A percentile compares a stretch with the other conserved stretches of the same genome.
Evolutionary conservation across 345 rosid species (phyloP).

Genomic region (Salix suchowensis): DNA sequence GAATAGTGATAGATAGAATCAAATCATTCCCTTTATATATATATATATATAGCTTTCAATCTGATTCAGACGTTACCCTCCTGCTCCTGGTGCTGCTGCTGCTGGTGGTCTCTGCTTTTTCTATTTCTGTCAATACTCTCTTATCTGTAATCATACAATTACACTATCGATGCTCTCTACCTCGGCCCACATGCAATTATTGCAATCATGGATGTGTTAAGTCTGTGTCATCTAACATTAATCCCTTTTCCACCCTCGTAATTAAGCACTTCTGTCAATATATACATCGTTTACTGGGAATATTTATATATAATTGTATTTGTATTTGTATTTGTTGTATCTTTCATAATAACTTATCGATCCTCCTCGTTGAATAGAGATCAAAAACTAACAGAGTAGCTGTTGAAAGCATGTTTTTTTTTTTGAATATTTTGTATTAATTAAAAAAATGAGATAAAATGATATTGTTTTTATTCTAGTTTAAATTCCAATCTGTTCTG

Average conservation of each 20-base stretch:
- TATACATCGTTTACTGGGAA: too few species aligned
- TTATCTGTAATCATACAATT: neutral
- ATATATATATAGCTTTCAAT: neutral
- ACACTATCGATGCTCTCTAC: neutral
- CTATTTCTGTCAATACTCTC: neutral
- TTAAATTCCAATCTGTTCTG: rapidly evolving
- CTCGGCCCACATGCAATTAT: neutral
- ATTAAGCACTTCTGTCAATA: too few species aligned
- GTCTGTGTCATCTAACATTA: neutral
- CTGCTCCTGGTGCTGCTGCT: neutral
- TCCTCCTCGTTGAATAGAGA: too few species aligned
- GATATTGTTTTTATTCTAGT: too few species aligned
- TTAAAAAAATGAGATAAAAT: too few species aligned
- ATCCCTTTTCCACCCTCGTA: neutral
- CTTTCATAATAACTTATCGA: too few species aligned
- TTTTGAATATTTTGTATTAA: too few species aligned
- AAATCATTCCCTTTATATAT: neutral
- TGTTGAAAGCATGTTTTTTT: too few species aligned
- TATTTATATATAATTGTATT: too few species aligned
- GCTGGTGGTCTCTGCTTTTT: neutral
- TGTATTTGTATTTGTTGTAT: too few species aligned
- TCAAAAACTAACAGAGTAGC: too few species aligned
- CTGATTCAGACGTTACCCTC: conserved; percentile 29
- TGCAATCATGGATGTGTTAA: neutral
- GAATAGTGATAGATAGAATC: neutral